phyloP scores from a whole-genome alignment of 2,329 filamentous ascomycete species.

The Fusarium veterinarium region DNA sequence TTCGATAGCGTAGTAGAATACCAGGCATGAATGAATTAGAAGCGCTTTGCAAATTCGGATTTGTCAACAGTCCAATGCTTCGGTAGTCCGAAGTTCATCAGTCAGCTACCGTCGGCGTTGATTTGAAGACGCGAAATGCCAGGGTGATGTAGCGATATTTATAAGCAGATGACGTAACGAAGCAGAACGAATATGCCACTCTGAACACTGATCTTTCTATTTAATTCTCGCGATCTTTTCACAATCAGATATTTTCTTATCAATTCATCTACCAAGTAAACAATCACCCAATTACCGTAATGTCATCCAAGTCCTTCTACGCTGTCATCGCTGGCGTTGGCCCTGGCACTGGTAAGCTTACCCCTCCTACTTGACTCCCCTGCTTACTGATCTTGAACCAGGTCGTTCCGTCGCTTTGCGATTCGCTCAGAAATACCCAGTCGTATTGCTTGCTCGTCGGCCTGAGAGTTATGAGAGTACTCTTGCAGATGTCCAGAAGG shows the following conservation, averaged over 20 bases:
- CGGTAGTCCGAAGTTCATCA: not conserved
- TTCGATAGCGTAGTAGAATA: not conserved
- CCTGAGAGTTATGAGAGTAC: constrained; percentile 73
- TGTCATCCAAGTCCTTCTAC: constrained; percentile 60
- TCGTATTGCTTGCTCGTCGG: constrained; percentile 79
- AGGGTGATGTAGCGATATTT: constrained; percentile 7
- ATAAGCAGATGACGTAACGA: constrained; percentile 39
- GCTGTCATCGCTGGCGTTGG: constrained; percentile 78
- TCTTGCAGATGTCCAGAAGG: constrained; percentile 73
- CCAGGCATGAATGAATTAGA: no score
- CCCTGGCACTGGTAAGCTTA: constrained; percentile 67
- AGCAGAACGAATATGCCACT: constrained; percentile 8
- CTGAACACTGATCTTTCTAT: not conserved
- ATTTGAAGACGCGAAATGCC: not conserved
- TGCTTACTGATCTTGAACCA: constrained; percentile 24
- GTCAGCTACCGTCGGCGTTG: not conserved
- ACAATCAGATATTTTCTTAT: not conserved
- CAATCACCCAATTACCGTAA: not conserved
- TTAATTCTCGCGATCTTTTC: not conserved
- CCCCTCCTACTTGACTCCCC: not conserved
- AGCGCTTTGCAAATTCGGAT: not conserved
- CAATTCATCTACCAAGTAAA: not conserved
- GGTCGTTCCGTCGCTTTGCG: constrained; percentile 64
- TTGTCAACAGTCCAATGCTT: not conserved
- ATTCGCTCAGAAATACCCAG: constrained; percentile 74